phyloP scores from a whole-genome alignment of 805 yeast species.

The Tetrapisispora iriomotensis region DNA sequence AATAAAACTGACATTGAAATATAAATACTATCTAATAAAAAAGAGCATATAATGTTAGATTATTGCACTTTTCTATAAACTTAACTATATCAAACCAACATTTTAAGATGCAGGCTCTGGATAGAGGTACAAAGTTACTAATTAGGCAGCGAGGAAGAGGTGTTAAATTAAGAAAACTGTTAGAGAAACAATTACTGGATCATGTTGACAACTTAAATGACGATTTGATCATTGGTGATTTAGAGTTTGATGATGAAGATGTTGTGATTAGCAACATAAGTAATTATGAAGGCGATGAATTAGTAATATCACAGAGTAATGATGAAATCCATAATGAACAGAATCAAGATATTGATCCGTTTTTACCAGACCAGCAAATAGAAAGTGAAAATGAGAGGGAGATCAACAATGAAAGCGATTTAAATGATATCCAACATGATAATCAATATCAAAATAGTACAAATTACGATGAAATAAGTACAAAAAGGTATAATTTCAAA shows the following conservation, averaged over 20 bases:
- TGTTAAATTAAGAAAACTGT: conserved; percentile 10
- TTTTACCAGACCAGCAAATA: not conserved
- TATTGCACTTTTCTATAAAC: not conserved
- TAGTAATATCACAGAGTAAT: too few species aligned
- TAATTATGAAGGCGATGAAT: too few species aligned
- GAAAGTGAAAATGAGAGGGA: not conserved
- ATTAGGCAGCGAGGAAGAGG: conserved; percentile 24
- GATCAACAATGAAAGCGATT: too few species aligned
- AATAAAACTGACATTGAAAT: too few species aligned
- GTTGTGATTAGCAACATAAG: too few species aligned
- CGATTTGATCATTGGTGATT: not conserved
- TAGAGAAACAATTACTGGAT: conserved; percentile 16
- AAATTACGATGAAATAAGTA: not conserved
- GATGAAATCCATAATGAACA: conserved; percentile 7
- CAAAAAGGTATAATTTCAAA: conserved; percentile 1
- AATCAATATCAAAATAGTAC: not conserved
- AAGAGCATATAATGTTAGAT: not conserved
- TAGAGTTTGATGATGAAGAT: not conserved
- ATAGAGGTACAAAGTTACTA: conserved; percentile 21
- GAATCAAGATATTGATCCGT: not conserved
- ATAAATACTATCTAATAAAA: too few species aligned
- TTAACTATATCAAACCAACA: too few species aligned
- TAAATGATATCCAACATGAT: not conserved
- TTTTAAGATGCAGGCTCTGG: not conserved
- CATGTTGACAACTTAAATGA: conserved; percentile 4